Base-by-base conservation (phyloP, 306 rosid species). In the Prunus kanzakura region DNA sequence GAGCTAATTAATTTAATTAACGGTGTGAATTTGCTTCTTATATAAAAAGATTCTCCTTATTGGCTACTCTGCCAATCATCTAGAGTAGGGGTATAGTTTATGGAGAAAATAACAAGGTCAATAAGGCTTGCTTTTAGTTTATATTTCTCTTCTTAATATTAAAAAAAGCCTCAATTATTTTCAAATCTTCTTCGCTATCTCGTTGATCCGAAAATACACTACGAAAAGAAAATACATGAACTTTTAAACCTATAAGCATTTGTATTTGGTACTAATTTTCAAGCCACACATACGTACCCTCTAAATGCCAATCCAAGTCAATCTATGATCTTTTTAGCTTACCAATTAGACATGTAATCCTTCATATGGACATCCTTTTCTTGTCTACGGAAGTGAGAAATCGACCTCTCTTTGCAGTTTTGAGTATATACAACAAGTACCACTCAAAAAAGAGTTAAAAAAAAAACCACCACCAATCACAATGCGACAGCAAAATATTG, bases 91-190 rank as follows among this genome's bases (percentile, higher is more conserved):
- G 14, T 20, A 54, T 71, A 54, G 3, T 55, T 32, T 57, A 56
- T 32, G 56, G 10, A 58, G 56, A 7, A 72, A 57, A 72, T 57
- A 41, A 43, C 76, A 43, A 73, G 77, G 69, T 73, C 69, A 60
- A 73, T 73, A 25, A 25, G 58, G 68, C 57, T 27, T 22, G 27
- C 25, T 23, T 23, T 23, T 23, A 23, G 25, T 23, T 56, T 11
- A 13, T 10, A 56, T 56, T 20, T 20, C 6, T 11, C 27, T 56
- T 56, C 1, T 2, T 56, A n/a, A 56, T n/a, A 56, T 56, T 56
- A 8, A n/a, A 56, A 56, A 52, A 38, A 38, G 43, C 43, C 9
- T 38, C 43, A 38, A 38, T 6, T 6, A 6, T 38, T 38, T 35
- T 38, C 43, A 38, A 38, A 38, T 38, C 43, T 38, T 38, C 43